These are phyloP conservation scores for Sporopachydermia quercuum DNA, from an alignment of 805 yeast genomes.

Conservation along the genomic window DNA sequence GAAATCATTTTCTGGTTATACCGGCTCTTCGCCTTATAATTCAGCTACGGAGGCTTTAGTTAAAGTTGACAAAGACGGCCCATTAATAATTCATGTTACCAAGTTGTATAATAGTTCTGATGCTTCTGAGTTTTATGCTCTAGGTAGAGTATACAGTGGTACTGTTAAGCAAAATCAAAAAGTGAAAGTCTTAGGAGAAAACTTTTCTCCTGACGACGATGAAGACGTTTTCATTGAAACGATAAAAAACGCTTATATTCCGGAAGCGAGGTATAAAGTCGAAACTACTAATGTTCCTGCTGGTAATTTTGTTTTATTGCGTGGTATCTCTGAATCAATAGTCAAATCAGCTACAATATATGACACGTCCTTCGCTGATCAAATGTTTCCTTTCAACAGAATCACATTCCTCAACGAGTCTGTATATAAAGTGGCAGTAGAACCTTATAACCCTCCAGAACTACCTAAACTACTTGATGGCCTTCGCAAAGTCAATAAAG, in stretches of 20 bases:
- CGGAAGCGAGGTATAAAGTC: constrained; percentile 59
- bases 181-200: constrained; percentile 44
- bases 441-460: constrained; percentile 69
- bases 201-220: constrained; percentile 27
- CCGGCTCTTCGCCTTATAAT: constrained; percentile 11
- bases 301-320: constrained; percentile 57
- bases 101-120: constrained; percentile 44
- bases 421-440: constrained; percentile 68
- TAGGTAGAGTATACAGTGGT: constrained; percentile 54
- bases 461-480: constrained; percentile 62
- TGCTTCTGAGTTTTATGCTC: constrained; percentile 35
- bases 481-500: constrained; percentile 40
- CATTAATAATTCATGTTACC: constrained; percentile 36
- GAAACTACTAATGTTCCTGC: constrained; percentile 36
- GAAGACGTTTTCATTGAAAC: constrained; percentile 32
- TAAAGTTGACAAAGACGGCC: constrained; percentile 24
- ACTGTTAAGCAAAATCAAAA: constrained; percentile 29
- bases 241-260: constrained; percentile 24
- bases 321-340: constrained; percentile 44
- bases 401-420: constrained; percentile 35
- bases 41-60: constrained; percentile 12
- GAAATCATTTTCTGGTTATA: constrained; percentile 15
- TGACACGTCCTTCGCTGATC: constrained; percentile 13
- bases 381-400: constrained; percentile 22
- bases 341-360: constrained; percentile 48